A percentile compares a stretch with the other conserved stretches of the same genome.
Evolutionary conservation across 2,329 filamentous ascomycete species (phyloP).

Genomic region (Hypoxylon sp.): DNA sequence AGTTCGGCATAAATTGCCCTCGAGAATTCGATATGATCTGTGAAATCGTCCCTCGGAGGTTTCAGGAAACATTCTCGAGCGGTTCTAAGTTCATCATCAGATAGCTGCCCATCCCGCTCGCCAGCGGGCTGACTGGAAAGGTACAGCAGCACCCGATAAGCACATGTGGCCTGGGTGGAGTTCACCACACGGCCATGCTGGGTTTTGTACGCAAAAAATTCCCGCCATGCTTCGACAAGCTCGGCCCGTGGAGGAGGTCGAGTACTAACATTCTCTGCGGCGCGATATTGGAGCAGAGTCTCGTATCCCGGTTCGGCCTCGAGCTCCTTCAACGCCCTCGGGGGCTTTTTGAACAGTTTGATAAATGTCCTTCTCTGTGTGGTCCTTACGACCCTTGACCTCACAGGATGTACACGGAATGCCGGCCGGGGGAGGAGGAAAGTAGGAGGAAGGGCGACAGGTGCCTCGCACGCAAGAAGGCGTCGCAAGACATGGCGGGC

Average conservation of each 20-base stretch:
- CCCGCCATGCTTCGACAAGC: conserved; percentile 74
- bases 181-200: conserved; percentile 67
- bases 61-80: conserved; percentile 62
- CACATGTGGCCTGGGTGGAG: conserved; percentile 75
- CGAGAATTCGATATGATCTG: conserved; percentile 65
- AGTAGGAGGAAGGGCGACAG: conserved; percentile 33
- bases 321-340: conserved; percentile 71
- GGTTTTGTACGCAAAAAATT: conserved; percentile 73
- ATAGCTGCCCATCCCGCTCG: conserved; percentile 50
- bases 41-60: conserved; percentile 60
- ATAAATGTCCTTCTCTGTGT: conserved; percentile 72
- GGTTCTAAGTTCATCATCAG: conserved; percentile 60
- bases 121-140: conserved; percentile 56
- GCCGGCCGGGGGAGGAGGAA: conserved; percentile 43
- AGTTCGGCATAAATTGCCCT: conserved; percentile 60
- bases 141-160: conserved; percentile 72
- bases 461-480: conserved; percentile 49
- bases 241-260: conserved; percentile 75
- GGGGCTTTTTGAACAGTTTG: conserved; percentile 72
- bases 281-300: conserved; percentile 77
- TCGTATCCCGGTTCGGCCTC: conserved; percentile 79
- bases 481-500: conserved; percentile 60
- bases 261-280: conserved; percentile 72
- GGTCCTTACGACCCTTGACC: conserved; percentile 46
- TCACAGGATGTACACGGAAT: conserved; percentile 53